Percentiles rank a stretch among this genome's conserved stretches.
phyloP scores from a whole-genome alignment of 345 rosid species.

The Salix caprea region DNA sequence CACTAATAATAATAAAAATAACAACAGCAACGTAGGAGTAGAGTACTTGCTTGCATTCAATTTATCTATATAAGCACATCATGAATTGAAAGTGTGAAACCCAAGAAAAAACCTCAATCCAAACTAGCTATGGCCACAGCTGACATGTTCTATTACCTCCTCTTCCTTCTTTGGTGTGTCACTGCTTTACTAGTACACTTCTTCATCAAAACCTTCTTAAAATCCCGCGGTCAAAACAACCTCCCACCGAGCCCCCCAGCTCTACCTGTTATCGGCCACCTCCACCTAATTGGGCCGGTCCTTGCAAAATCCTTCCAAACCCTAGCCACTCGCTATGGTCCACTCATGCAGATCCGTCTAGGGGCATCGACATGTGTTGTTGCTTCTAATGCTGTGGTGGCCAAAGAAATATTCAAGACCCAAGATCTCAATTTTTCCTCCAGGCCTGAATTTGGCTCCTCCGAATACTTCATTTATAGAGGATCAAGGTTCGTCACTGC shows the following conservation, averaged over 20 bases:
- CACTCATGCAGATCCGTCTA: constrained; percentile 39
- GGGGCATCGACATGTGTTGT: constrained; percentile 42
- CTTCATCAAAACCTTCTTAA: constrained; percentile 14
- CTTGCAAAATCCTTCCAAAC: constrained; percentile 40
- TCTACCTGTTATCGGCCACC: constrained; percentile 52
- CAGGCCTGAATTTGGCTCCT: constrained; percentile 43
- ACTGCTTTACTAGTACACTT: constrained; percentile 19
- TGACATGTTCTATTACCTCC: constrained; percentile 1
- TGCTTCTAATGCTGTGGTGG: constrained; percentile 34
- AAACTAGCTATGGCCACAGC: background rate
- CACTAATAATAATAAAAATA: too few species aligned
- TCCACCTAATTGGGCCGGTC: constrained; percentile 35
- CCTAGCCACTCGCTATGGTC: constrained; percentile 39
- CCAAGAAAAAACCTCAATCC: background rate
- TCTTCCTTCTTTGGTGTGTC: constrained; percentile 14
- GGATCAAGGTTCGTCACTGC: constrained; percentile 50
- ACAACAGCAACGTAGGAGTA: background rate
- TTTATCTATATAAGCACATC: background rate
- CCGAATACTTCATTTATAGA: constrained; percentile 43
- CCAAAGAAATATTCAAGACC: constrained; percentile 44
- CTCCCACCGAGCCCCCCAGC: constrained; percentile 45
- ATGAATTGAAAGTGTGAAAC: background rate
- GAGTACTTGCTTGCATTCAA: background rate
- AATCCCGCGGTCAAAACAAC: background rate
- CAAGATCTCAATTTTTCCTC: constrained; percentile 45